These are phyloP conservation scores for Plectranthus barbatus DNA, from an alignment of 257 asterid genomes.

Conservation along the genomic window DNA sequence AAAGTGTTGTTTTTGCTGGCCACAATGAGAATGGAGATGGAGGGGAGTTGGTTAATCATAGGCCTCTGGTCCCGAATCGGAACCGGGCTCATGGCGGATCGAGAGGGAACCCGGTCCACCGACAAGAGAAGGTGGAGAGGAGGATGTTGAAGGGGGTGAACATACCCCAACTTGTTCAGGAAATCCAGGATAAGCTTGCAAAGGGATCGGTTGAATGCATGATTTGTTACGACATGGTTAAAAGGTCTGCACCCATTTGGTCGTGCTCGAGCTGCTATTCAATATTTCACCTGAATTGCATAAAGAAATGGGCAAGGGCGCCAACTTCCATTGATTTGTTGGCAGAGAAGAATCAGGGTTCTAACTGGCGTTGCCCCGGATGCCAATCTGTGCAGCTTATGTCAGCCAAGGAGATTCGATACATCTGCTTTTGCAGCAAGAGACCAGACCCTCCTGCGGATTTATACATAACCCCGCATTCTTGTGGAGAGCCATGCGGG, in stretches of 20 bases:
- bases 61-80: slow-evolving; percentile 9
- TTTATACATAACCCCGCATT: slow-evolving; percentile 90
- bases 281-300: slow-evolving; percentile 78
- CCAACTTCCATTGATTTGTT: slow-evolving; percentile 81
- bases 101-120: slow-evolving; percentile 11
- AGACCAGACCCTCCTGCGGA: slow-evolving; percentile 88
- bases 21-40: slow-evolving; percentile 22
- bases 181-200: slow-evolving; percentile 79
- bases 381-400: slow-evolving; percentile 90
- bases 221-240: slow-evolving; percentile 97
- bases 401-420: slow-evolving; percentile 72
- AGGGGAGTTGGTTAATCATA: slow-evolving; percentile 21
- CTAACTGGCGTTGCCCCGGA: slow-evolving; percentile 99
- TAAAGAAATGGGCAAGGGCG: slow-evolving; percentile 96
- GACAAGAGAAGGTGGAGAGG: slow-evolving; percentile 18
- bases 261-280: slow-evolving; percentile 91
- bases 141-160: slow-evolving; percentile 32
- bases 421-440: slow-evolving; percentile 82
- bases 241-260: slow-evolving; percentile 88
- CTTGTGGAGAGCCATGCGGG: slow-evolving; percentile 98
- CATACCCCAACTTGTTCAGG: slow-evolving; percentile 88
- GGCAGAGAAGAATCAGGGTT: slow-evolving; percentile 78
- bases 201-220: slow-evolving; percentile 87
- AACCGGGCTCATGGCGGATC: slow-evolving; percentile 31
- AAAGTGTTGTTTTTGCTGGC: slow-evolving; percentile 18